Percentiles rank a stretch among this genome's conserved stretches.
Conservation (phyloP, 2,329 filamentous ascomycete species). For the Fusarium sp. region DNA sequence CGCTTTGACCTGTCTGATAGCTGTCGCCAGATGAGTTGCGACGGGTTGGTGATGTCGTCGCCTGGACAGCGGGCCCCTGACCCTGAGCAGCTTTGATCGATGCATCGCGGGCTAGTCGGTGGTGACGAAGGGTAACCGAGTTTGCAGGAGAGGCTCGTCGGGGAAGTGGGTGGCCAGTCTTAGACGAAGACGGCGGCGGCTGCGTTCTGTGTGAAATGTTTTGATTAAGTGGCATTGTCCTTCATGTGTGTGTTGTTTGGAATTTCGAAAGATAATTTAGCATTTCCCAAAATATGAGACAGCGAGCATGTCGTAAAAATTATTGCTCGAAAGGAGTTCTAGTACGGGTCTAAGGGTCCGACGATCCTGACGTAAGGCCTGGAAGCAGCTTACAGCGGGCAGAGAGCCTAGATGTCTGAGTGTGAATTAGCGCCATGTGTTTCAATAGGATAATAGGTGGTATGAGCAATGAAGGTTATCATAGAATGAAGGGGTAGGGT, state of each 20-base stretch:
- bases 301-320: slow-evolving; percentile 16
- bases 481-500: slow-evolving; percentile 1
- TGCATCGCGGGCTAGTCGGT: slow-evolving; percentile 61
- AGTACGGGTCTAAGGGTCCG: slow-evolving; percentile 30
- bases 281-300: slow-evolving; percentile 22
- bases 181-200: slow-evolving; percentile 40
- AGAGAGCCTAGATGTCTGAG: slow-evolving; percentile 18
- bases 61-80: slow-evolving; percentile 39
- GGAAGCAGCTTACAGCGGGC: slow-evolving; percentile 27
- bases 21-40: slow-evolving; percentile 65
- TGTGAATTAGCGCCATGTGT: slow-evolving; percentile 27
- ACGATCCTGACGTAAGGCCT: slow-evolving; percentile 42
- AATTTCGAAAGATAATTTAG: slow-evolving; percentile 19
- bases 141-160: slow-evolving; percentile 60
- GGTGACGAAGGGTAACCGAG: slow-evolving; percentile 63
- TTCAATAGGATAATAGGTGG: slow-evolving; percentile 4
- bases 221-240: slow-evolving; percentile 49
- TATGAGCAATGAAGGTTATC: slow-evolving; percentile 27
- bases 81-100: slow-evolving; percentile 49
- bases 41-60: slow-evolving; percentile 43
- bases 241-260: slow-evolving; percentile 15
- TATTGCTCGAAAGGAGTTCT: slow-evolving; percentile 18
- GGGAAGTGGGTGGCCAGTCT: slow-evolving; percentile 58
- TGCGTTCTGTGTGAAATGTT: slow-evolving; percentile 44
- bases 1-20: slow-evolving; percentile 62